phyloP scores from a whole-genome alignment of 2,329 filamentous ascomycete species.

The Escovopsis sp. region DNA sequence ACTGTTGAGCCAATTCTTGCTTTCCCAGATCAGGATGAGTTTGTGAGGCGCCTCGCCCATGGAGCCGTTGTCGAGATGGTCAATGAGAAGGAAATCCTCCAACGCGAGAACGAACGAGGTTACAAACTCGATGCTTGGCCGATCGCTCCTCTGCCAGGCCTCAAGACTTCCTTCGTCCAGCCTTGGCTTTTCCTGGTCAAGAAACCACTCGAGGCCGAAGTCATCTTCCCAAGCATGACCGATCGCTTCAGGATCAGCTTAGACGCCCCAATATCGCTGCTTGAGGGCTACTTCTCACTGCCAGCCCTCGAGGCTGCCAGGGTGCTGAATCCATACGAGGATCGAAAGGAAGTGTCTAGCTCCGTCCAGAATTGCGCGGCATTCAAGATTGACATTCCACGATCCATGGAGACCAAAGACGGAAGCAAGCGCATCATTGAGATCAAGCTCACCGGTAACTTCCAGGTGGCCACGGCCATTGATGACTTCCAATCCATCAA shows the following conservation, averaged over 20 bases:
- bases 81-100: constrained; percentile 15
- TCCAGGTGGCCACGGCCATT: constrained; percentile 41
- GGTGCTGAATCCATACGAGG: constrained; percentile 18
- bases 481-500: constrained; percentile 8
- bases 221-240: constrained; percentile 13
- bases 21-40: constrained; percentile 13
- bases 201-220: constrained; percentile 8
- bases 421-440: constrained; percentile 10
- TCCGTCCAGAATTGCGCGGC: constrained; percentile 13
- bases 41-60: constrained; percentile 14
- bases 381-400: constrained; percentile 20
- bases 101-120: constrained; percentile 13
- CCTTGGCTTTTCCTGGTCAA: constrained; percentile 20
- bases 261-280: constrained; percentile 8
- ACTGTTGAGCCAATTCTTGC: constrained; percentile 4
- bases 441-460: constrained; percentile 44
- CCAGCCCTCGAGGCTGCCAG: constrained; percentile 12
- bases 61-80: constrained; percentile 20
- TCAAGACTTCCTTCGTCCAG: constrained; percentile 15
- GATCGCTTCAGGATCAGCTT: constrained; percentile 18
- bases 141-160: constrained; percentile 15
- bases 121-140: constrained; percentile 14
- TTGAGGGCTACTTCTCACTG: constrained; percentile 12
- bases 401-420: constrained; percentile 13
- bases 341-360: constrained; percentile 3